These are phyloP conservation scores for Exophiala aquamarina DNA, from an alignment of 2,329 filamentous ascomycete genomes.

Conservation along the genomic window DNA sequence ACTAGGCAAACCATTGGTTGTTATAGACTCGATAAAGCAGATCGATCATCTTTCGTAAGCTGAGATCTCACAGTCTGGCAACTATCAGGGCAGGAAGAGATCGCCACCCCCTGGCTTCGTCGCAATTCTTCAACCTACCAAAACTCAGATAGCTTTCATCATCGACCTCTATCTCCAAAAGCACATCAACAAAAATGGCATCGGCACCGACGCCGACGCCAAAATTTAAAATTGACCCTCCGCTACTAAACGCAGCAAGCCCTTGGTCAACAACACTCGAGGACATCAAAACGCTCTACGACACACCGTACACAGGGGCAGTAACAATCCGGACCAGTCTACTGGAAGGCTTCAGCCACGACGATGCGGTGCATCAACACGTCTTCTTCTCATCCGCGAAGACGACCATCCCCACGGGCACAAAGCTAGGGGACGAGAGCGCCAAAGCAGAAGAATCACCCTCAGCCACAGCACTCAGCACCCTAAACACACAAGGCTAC, in stretches of 20 bases:
- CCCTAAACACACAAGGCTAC: conserved; percentile 72
- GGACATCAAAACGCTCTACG: conserved; percentile 63
- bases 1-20: too few relatives aligned
- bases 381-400: conserved; percentile 26
- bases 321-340: conserved; percentile 73
- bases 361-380: conserved; percentile 57
- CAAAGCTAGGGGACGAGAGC: conserved; percentile 18
- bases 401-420: conserved; percentile 13
- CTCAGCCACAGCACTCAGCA: conserved; percentile 12
- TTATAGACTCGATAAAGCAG: too few relatives aligned
- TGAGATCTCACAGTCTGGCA: too few relatives aligned
- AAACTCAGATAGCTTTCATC: too few relatives aligned
- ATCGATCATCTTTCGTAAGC: too few relatives aligned
- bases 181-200: too few relatives aligned
- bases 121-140: too few relatives aligned
- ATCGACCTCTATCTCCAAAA: too few relatives aligned
- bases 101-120: too few relatives aligned
- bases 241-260: conserved; percentile 71
- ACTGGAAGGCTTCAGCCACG: conserved; percentile 61
- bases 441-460: conserved; percentile 36
- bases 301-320: conserved; percentile 64
- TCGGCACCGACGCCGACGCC: too few relatives aligned
- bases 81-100: too few relatives aligned
- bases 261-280: conserved; percentile 70
- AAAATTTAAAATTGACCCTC: conserved; percentile 53